phyloP scores from a whole-genome alignment of 2,329 filamentous ascomycete genomes.

The Plenodomus biglobosus region DNA sequence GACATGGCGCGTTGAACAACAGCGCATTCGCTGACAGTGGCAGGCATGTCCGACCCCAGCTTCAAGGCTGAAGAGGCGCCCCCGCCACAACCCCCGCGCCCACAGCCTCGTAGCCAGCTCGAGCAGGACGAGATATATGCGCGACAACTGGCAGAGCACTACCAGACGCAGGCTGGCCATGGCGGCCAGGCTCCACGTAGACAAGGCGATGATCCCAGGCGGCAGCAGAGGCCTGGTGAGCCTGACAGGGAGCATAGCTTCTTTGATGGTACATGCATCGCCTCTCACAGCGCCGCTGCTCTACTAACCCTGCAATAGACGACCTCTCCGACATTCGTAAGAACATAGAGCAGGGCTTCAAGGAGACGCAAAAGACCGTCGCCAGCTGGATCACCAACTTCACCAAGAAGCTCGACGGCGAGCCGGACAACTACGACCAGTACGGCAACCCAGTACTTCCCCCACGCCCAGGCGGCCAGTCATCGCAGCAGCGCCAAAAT shows the following conservation, averaged over 20 bases:
- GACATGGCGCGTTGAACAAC: background rate
- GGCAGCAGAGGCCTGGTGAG: conserved; percentile 58
- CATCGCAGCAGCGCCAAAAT: conserved; percentile 42
- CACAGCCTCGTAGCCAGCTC: conserved; percentile 73
- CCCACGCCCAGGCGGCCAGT: conserved; percentile 12
- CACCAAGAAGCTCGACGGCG: conserved; percentile 91
- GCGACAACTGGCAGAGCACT: conserved; percentile 89
- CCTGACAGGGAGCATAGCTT: conserved; percentile 77
- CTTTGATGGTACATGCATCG: conserved; percentile 64
- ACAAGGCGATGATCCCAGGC: conserved; percentile 43
- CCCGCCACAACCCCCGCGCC: conserved; percentile 80
- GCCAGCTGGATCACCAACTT: conserved; percentile 90
- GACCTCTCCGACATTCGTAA: conserved; percentile 91
- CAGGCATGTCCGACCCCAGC: conserved; percentile 58
- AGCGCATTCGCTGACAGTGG: conserved; percentile 13
- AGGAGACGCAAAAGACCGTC: conserved; percentile 90
- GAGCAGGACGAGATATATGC: conserved; percentile 91
- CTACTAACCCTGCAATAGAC: conserved; percentile 55
- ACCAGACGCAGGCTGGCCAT: conserved; percentile 54
- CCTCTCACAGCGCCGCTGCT: background rate
- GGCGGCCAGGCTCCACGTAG: conserved; percentile 36
- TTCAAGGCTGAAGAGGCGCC: conserved; percentile 57
- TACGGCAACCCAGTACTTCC: conserved; percentile 49
- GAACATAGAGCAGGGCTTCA: conserved; percentile 90
- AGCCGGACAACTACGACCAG: conserved; percentile 65